Base-by-base conservation (phyloP, 148 eudicot species). In the Camellia sinensis region DNA sequence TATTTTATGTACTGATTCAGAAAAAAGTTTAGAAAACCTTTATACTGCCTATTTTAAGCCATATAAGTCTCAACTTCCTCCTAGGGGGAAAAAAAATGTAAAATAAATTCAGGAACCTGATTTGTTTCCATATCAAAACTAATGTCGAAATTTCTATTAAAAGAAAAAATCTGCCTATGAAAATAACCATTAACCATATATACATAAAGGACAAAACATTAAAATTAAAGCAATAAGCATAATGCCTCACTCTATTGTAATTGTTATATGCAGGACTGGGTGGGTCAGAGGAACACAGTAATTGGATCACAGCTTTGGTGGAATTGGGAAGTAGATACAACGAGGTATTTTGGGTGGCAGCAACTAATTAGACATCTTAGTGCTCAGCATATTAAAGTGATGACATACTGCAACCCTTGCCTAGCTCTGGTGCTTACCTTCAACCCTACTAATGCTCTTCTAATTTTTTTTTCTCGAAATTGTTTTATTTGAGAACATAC, bases 331-430 rank as follows among this genome's bases (percentile, higher is more conserved):
- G 99, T 94, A 71, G 99, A 96, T 85, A 80, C 88, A 72, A 74
- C 63, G 19, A 86, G 94, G 78, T 96, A 96, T 78, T 72, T 75
- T 56, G 95, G 98, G 80, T 96, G 99, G 99, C 73, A 70, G 44
- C 79, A 96, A 78, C 91, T 96, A 50, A 85, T 91, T 59, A 73
- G 87, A 80, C 97, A 94, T 79, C 94, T 94, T 44, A 74, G 86
- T 75, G 80, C 81, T 14, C 82, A 82, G 57, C 79, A 90, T 66
- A 85, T 96, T 61, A 88, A 92, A 90, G 94, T 94, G 79, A 96
- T 96, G 99, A 96, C 98, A 76, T 96, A 96, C 67, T 96, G 98
- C 91, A 96, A 96, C 70, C 99, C 99, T 77, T 96, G 99, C 85
- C 77, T 96, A 80, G 95, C 98, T 84, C 98, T 91, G 79, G 99